Base-by-base conservation (phyloP, 495 filamentous ascomycete species). In the Schizothecium vesticola region DNA sequence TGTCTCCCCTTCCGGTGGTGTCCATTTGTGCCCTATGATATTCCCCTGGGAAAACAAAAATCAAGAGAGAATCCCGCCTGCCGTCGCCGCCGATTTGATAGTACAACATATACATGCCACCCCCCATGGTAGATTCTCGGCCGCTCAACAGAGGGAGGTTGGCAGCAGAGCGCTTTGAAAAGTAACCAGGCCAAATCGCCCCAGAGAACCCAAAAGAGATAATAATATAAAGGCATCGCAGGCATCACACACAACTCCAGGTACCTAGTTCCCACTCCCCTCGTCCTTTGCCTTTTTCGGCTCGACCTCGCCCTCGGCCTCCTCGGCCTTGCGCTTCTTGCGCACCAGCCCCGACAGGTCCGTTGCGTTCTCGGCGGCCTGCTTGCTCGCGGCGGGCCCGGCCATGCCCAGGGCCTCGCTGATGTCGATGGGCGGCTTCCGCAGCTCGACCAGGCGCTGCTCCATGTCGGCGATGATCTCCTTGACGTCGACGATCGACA, bases 401-500 rank as follows among this genome's bases (percentile, higher is more conserved):
- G 43, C 77, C 72, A 77, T 68, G 9, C 79, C 82, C n/a, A 85
- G 74, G 5, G 84, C 81, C 12, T 83, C 79, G 60, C 85, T 84
- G 64, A 90, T 79, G 60, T 91, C 89, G 64, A 89, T 83, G 4
- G 89, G 88, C 2, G 91, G 87, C 64, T 88, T 89, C 24, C 83
- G 87, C 7, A 97, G 86, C 64, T 98, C 94, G 62, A 84, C 72
- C 59, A 97, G 87, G 63, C 70, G 75, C 73, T 69, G 65, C 81
- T 96, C 89, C 92, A 97, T 94, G 72, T 97, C 93, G 56, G 83
- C 85, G 51, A 96, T 84, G 64, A 97, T 89, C 51, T 96, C 93
- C 78, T 91, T 94, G 31, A 94, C 90, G 67, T 97, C 93, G 12
- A 84, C 80, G 72, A 97, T 92, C 68, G 87, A 86, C 56, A 83